Conservation (phyloP, 345 rosid genomes). For the Schrenkiella parvula region DNA sequence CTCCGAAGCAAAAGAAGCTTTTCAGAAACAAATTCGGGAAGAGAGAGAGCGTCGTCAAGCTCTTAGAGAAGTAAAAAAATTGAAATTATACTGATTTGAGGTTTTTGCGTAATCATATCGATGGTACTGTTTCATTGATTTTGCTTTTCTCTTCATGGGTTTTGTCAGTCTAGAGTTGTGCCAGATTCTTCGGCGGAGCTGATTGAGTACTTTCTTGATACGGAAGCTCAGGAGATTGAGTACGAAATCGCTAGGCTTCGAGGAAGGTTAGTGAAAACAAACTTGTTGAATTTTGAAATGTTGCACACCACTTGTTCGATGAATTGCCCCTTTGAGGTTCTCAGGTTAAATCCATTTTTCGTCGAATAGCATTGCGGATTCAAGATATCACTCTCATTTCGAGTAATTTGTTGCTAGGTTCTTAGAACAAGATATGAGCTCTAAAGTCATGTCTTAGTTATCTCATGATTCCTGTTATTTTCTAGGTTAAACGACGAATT, state of each 20-base stretch:
- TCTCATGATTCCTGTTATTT: constrained; percentile 4
- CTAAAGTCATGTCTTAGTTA: neutral
- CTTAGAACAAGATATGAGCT: neutral
- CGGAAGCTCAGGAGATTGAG: constrained; percentile 92
- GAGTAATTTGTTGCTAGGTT: neutral
- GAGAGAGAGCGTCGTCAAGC: constrained; percentile 77
- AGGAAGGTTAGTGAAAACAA: constrained; percentile 46
- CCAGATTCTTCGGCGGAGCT: constrained; percentile 66
- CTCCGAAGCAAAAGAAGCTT: constrained; percentile 69
- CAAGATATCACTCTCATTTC: too few species aligned
- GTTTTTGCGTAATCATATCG: neutral
- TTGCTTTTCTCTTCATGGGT: neutral
- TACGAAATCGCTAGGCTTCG: constrained; percentile 71
- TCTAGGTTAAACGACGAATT: constrained; percentile 65
- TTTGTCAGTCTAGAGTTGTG: constrained; percentile 59
- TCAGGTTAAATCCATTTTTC: too few species aligned
- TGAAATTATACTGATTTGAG: neutral
- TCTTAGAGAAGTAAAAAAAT: constrained; percentile 56
- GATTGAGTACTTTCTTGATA: constrained; percentile 85
- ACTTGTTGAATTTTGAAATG: neutral
- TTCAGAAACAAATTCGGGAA: constrained; percentile 66
- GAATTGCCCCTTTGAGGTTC: neutral
- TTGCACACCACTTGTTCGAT: constrained; percentile 9
- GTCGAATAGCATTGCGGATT: neutral
- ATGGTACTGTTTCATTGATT: neutral